Base-by-base conservation (phyloP, 805 yeast genomes). In the Schwanniomyces occidentalis region DNA sequence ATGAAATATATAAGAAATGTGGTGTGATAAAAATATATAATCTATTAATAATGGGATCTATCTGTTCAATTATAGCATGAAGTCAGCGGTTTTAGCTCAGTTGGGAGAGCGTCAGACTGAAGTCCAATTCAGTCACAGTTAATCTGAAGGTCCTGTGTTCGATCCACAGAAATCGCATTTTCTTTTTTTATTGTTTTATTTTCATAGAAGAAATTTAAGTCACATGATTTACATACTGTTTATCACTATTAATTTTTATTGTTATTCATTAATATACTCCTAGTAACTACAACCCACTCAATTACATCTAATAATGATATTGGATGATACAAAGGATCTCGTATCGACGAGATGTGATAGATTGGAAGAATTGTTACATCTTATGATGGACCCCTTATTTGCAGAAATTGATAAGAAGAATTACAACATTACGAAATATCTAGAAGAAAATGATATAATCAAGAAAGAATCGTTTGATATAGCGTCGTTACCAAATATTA, bases 71-170 rank as follows among this genome's bases (percentile, higher is more conserved):
- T n/a, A n/a, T n/a, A n/a, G n/a, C n/a, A n/a, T n/a, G 19, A 18
- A 26, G 13, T 10, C 19, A 5, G 61, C 61, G 61, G 61, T 42
- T 52, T 56, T 56, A 56, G 61, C 61, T 54, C 61, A 56, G 61
- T 56, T 56, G 61, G 61, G 61, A 56, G 61, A 56, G 61, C 61
- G 61, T 54, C 59, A 56, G 61, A 56, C 61, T 56, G 61, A 56
- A 56, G 61, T 42, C 19, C 45, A 50, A 52, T 54, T 52, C 53
- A 48, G 62, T 57, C 56, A 46, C 53, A 54, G 54, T 48, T 52
- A 52, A 80, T 80, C 85, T 80, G 85, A 75, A 82, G 87, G 88
- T 80, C 85, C 82, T 78, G 86, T 78, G 86, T 82, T 82, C 87
- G 82, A 81, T 78, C 86, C 87, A 78, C 86, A 79, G 76, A 75